These are phyloP conservation scores for Viola pubescens DNA, from an alignment of 441 rosid genomes.

Conservation along the genomic window DNA sequence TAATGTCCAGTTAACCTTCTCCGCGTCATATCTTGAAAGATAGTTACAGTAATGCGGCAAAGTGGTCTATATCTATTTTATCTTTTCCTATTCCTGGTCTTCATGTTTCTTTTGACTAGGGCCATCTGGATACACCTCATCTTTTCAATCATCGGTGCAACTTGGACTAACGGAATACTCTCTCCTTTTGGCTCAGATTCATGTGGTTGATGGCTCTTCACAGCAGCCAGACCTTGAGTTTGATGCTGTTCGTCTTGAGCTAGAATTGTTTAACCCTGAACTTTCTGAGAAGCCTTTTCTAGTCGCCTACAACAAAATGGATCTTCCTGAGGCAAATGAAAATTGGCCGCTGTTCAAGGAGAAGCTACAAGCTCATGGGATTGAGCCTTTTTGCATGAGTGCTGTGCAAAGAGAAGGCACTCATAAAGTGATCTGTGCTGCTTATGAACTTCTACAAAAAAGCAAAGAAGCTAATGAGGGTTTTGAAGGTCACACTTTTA, in stretches of 20 bases:
- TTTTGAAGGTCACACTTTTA: conserved; percentile 43
- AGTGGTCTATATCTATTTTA: not conserved
- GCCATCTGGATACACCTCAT: not conserved
- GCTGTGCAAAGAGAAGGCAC: conserved; percentile 75
- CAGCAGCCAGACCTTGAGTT: conserved; percentile 81
- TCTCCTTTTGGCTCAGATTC: conserved; percentile 44
- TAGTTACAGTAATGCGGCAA: not conserved
- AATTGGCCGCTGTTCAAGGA: conserved; percentile 68
- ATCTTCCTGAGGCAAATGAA: conserved; percentile 76
- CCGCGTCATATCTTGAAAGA: not conserved
- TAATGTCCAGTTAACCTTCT: too few relatives aligned
- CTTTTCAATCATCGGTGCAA: conserved; percentile 1
- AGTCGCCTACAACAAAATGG: conserved; percentile 92
- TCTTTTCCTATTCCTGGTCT: not conserved
- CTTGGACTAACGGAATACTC: conserved; percentile 8
- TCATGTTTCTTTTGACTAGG: not conserved
- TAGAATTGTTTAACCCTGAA: conserved; percentile 85
- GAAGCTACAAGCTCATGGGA: conserved; percentile 53
- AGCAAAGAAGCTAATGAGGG: conserved; percentile 41
- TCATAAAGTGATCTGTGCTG: conserved; percentile 56
- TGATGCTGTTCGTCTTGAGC: conserved; percentile 91
- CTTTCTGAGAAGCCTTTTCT: conserved; percentile 73
- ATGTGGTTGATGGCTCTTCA: conserved; percentile 86
- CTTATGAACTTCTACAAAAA: conserved; percentile 54
- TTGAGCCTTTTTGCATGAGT: conserved; percentile 78